phyloP scores from a whole-genome alignment of 768 basidiomycete genomes.

The Amanita subjunquillea region DNA sequence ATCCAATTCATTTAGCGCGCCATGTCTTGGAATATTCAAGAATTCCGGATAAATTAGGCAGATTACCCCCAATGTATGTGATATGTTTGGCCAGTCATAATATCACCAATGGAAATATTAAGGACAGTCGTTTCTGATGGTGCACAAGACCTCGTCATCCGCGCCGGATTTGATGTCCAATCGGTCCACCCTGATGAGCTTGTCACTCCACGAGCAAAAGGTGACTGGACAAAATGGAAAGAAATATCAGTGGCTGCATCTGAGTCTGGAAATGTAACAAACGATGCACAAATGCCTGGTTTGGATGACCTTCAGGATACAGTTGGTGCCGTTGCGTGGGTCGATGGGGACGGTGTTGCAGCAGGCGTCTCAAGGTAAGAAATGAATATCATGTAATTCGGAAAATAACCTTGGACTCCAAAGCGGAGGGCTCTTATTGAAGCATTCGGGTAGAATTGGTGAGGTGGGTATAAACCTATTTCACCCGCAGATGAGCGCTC shows the following conservation, averaged over 20 bases:
- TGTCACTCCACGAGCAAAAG: conserved; percentile 35
- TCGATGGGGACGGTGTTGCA: conserved; percentile 33
- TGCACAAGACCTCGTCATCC: conserved; percentile 44
- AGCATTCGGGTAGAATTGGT: conserved; percentile 63
- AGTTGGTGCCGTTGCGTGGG: conserved; percentile 66
- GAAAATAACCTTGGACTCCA: background rate
- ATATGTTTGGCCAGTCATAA: background rate
- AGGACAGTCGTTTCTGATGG: conserved; percentile 57
- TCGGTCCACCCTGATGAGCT: conserved; percentile 27
- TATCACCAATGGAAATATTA: background rate
- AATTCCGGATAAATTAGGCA: conserved; percentile 39
- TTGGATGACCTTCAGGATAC: conserved; percentile 56
- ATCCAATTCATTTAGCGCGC: conserved; percentile 57
- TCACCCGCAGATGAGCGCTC: background rate
- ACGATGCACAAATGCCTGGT: conserved; percentile 3
- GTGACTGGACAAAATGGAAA: conserved; percentile 58
- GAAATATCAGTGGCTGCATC: conserved; percentile 21
- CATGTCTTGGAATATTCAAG: conserved; percentile 44
- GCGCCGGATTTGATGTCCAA: conserved; percentile 20
- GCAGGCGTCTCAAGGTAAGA: conserved; percentile 72
- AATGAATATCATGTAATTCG: background rate
- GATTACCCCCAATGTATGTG: conserved; percentile 61
- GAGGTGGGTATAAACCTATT: conserved; percentile 34
- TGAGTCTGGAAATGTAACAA: background rate
- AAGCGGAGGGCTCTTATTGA: conserved; percentile 76